phyloP scores from a whole-genome alignment of 495 filamentous ascomycete genomes.

The Hyaloscypha bicolor region DNA sequence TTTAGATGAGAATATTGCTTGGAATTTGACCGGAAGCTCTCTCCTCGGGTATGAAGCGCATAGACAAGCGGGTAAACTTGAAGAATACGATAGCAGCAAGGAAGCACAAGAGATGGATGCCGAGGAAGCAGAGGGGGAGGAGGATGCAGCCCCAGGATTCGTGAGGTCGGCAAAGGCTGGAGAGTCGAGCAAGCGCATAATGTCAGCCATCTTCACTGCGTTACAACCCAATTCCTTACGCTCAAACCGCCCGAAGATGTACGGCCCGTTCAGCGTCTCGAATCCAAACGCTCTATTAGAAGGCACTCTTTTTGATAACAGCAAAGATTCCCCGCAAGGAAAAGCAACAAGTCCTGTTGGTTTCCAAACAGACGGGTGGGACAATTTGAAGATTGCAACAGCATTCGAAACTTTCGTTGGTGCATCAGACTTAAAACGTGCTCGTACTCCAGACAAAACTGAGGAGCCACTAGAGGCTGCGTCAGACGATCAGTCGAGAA shows the following conservation, averaged over 20 bases:
- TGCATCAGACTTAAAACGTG: constrained; percentile 32
- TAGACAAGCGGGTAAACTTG: constrained; percentile 28
- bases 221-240: neutral
- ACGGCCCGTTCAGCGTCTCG: neutral
- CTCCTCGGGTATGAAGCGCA: constrained; percentile 62
- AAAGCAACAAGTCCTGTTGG: neutral
- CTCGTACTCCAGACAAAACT: constrained; percentile 40
- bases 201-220: neutral
- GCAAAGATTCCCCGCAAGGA: neutral
- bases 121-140: constrained; percentile 5
- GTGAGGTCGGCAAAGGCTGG: neutral
- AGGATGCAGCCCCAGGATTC: neutral
- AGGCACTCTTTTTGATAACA: neutral
- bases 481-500: constrained; percentile 31
- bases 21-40: constrained; percentile 47
- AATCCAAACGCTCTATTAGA: neutral
- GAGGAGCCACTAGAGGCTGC: neutral
- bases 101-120: constrained; percentile 11
- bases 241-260: neutral
- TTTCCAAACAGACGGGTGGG: constrained; percentile 29
- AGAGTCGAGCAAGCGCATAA: neutral
- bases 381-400: constrained; percentile 39
- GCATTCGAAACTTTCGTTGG: constrained; percentile 33
- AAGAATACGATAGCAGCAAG: constrained; percentile 35
- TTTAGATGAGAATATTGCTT: constrained; percentile 60